Evolutionary conservation across 345 rosid species (phyloP), one percentile per base, ranked within the genome.

Genomic region (Hibiscus syriacus): DNA sequence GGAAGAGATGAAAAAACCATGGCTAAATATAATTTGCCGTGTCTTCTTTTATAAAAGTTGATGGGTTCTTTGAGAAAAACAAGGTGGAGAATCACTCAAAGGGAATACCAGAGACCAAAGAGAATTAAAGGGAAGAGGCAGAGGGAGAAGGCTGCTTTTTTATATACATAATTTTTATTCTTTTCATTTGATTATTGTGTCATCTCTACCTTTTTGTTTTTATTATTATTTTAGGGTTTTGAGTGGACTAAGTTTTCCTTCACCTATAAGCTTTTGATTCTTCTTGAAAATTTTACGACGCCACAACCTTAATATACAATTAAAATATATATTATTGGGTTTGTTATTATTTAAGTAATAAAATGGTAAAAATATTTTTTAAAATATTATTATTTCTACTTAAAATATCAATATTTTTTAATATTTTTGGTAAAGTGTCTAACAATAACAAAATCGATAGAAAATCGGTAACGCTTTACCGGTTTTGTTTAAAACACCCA

Each of bases 51-150:
- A 74, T 79, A 85, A 89, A 85, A 87, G 70, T 78, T 76, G 80
- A 81, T 80, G 82, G 84, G 83, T 79, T 59, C 83, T 86, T 84
- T 84, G 63, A 68, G 83, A 82, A 76, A 74, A 72, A 75, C 46
- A 69, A 72, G 90, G 86, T 85, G 90, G 87, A 87, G 95, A 84
- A 89, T 86, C 87, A 79, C 63, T 66, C 68, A 19, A 69, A 69
- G 70, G 55, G 80, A 79, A 72, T 72, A 78, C 78, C 80, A 82
- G 84, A 75, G 71, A 14, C 70, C 62, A 74, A 80, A 69, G 11
- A 67, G 69, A 65, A 78, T 53, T 52, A 75, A 75, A 73, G 76
- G 66, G 68, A 55, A 53, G 63, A 73, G 59, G 70, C 62, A 34
- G 43, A 26, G 27, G 61, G 60, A 23, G 48, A 14, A 22, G 72